A percentile compares a stretch with the other conserved stretches of the same genome.
phyloP scores from a whole-genome alignment of 148 eudicot genomes.

The Arctostaphylos glauca region DNA sequence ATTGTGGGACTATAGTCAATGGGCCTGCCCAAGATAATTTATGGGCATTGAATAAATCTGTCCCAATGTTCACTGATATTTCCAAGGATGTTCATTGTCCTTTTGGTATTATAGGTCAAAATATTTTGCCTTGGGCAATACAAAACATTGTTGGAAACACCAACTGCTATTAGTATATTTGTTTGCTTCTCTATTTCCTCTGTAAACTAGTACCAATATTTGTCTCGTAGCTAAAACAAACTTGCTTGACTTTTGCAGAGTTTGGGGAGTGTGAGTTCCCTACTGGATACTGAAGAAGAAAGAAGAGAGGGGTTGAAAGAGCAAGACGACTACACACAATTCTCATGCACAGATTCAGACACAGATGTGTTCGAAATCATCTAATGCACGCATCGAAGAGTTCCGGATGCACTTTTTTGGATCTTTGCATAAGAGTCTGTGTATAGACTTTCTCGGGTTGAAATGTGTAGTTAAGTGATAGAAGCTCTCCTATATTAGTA shows the following conservation, averaged over 20 bases:
- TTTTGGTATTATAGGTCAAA: too few species aligned
- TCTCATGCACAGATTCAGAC: too few species aligned
- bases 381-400: too few species aligned
- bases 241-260: conserved; percentile 39
- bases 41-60: background rate
- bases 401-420: too few species aligned
- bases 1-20: background rate
- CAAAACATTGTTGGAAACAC: too few species aligned
- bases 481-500: background rate
- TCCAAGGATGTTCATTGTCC: background rate
- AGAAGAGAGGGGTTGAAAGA: background rate
- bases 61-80: background rate
- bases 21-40: background rate
- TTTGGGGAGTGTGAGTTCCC: conserved; percentile 67
- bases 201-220: background rate
- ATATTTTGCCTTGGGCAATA: too few species aligned
- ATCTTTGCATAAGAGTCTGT: too few species aligned
- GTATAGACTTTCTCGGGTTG: background rate
- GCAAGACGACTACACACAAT: too few species aligned
- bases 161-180: background rate
- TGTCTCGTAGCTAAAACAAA: background rate
- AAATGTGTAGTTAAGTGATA: background rate
- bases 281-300: conserved; percentile 34
- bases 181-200: background rate
- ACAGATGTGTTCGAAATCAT: too few species aligned